A percentile compares a stretch with the other conserved stretches of the same genome.
Evolutionary conservation across 164 flowering plant genomes (phyloP).

Genomic region (Vitis riparia): DNA sequence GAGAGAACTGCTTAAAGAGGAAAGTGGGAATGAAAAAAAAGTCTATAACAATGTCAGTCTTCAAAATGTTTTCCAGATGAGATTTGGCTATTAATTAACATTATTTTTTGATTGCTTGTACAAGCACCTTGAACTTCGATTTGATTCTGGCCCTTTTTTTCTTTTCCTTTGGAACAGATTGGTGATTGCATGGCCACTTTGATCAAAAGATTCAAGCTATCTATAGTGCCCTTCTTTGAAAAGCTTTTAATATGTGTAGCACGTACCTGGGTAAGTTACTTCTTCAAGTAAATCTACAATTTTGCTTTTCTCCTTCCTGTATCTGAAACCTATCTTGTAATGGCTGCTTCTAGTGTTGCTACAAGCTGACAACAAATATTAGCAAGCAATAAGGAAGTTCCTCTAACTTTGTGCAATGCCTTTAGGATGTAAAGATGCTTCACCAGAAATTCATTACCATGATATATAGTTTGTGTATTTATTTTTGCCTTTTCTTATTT

Average conservation of each 20-base stretch:
- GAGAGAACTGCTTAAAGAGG: slow-evolving; percentile 83
- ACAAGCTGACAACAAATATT: no score
- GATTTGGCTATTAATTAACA: no score
- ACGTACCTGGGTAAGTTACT: slow-evolving; percentile 91
- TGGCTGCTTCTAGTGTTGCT: no score
- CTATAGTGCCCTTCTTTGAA: slow-evolving; percentile 95
- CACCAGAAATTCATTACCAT: no score
- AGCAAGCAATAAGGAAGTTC: no score
- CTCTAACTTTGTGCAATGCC: no score
- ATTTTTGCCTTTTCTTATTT: no score
- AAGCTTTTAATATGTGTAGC: slow-evolving; percentile 77
- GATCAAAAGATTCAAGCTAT: slow-evolving; percentile 84
- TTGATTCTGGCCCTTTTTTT: background rate
- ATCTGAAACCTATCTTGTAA: no score
- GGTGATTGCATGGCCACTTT: slow-evolving; percentile 94
- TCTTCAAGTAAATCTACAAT: background rate
- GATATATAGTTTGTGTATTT: no score
- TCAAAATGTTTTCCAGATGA: background rate
- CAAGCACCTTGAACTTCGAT: no score
- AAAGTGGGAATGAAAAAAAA: slow-evolving; percentile 96
- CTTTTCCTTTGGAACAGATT: slow-evolving; percentile 47
- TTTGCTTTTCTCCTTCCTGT: no score
- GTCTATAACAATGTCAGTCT: slow-evolving; percentile 82
- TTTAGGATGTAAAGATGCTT: no score
- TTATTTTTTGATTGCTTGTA: background rate